These are phyloP conservation scores for Emergomyces africanus DNA, from an alignment of 2,329 filamentous ascomycete species.

Conservation along the genomic window DNA sequence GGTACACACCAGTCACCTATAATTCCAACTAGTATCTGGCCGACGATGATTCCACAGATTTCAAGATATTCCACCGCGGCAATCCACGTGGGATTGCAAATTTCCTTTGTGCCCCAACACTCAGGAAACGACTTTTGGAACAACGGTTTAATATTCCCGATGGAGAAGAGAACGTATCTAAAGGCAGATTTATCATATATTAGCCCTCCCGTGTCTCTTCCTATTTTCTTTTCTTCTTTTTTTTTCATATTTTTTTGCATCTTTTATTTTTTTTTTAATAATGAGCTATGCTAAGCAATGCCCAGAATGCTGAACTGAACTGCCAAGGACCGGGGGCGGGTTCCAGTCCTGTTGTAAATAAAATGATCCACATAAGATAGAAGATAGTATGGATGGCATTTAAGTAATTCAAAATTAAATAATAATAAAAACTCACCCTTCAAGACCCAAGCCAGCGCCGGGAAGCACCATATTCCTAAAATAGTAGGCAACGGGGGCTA, in stretches of 20 bases:
- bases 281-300: not conserved
- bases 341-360: not conserved
- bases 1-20: slow-evolving; percentile 50
- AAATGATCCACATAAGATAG: not conserved
- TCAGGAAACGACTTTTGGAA: slow-evolving; percentile 60
- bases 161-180: slow-evolving; percentile 90
- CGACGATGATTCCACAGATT: slow-evolving; percentile 87
- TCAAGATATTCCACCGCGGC: slow-evolving; percentile 81
- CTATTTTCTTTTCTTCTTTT: too few relatives aligned
- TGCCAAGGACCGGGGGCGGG: not conserved
- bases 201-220: not conserved
- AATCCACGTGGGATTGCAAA: slow-evolving; percentile 70
- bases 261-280: not conserved
- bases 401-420: too few relatives aligned
- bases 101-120: slow-evolving; percentile 59
- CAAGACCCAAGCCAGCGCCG: slow-evolving; percentile 79
- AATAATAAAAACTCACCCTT: slow-evolving; percentile 61
- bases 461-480: slow-evolving; percentile 84
- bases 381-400: too few relatives aligned
- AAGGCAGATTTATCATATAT: not conserved
- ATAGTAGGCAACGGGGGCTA: slow-evolving; percentile 76
- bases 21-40: slow-evolving; percentile 78
- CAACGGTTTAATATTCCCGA: slow-evolving; percentile 79
- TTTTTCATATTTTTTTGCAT: not conserved
- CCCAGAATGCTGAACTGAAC: not conserved